A percentile compares a stretch with the other conserved stretches of the same genome.
These are phyloP conservation scores for Puccinia horiana DNA, from an alignment of 1,284 basidiomycete species.

Conservation along the genomic window DNA sequence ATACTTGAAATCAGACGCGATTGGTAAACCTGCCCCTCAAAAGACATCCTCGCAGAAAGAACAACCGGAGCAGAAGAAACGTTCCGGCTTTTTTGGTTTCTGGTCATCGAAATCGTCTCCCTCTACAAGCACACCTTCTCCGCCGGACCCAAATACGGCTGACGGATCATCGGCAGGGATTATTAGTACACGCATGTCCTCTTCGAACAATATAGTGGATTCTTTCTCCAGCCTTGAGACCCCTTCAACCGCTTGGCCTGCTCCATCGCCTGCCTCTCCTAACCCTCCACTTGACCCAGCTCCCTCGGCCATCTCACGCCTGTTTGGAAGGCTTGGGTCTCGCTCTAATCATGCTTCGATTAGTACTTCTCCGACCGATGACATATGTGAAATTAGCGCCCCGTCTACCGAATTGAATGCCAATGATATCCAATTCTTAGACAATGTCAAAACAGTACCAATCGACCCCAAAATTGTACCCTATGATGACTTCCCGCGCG, in stretches of 20 bases:
- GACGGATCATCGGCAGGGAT: neutral
- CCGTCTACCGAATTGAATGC: constrained; percentile 39
- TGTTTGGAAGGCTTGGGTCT: constrained; percentile 39
- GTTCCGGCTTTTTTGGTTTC: constrained; percentile 36
- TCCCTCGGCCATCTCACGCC: constrained; percentile 32
- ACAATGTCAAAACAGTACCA: constrained; percentile 37
- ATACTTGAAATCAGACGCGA: neutral
- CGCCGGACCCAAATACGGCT: constrained; percentile 3
- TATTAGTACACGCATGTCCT: neutral
- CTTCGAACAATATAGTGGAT: neutral
- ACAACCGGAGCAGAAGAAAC: constrained; percentile 15
- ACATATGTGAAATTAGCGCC: neutral
- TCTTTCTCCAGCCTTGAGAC: neutral
- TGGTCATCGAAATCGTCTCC: constrained; percentile 27
- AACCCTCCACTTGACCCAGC: constrained; percentile 12
- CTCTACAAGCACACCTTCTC: neutral
- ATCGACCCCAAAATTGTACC: constrained; percentile 1
- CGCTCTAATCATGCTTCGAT: constrained; percentile 21
- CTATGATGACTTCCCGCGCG: constrained; percentile 23
- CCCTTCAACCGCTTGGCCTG: neutral
- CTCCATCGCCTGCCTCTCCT: constrained; percentile 30
- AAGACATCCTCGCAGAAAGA: constrained; percentile 1
- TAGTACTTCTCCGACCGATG: constrained; percentile 9
- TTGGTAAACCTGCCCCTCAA: constrained; percentile 3
- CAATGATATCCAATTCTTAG: constrained; percentile 26